Evolutionary conservation across 176 grass and related monocot genomes (phyloP).

Genomic region (Rhipidocladum racemiflorum): DNA sequence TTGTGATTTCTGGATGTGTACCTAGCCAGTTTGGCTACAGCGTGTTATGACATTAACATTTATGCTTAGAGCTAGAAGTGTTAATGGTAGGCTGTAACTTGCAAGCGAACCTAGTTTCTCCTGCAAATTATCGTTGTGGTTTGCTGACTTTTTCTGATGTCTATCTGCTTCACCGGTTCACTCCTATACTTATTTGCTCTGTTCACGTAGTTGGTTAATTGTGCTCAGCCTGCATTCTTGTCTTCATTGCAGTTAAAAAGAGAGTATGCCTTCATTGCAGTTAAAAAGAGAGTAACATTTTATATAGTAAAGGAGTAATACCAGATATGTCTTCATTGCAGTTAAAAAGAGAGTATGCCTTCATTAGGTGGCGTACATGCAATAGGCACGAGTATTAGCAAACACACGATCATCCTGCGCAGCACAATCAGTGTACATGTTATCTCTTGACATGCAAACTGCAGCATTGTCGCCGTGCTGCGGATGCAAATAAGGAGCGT

Average conservation of each 20-base stretch:
- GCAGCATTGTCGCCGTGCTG: background rate
- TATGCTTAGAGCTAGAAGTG: background rate
- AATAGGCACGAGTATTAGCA: background rate
- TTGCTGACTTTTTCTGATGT: background rate
- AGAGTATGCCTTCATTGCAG: too few species aligned
- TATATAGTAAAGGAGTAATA: background rate
- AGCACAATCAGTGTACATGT: background rate
- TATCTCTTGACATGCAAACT: background rate
- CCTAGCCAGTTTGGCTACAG: constrained; percentile 27
- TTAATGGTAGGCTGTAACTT: constrained; percentile 9
- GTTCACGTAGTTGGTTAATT: background rate
- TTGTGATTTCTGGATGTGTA: constrained; percentile 28
- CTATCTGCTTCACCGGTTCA: background rate
- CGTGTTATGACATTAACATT: constrained; percentile 34
- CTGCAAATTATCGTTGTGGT: background rate
- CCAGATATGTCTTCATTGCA: background rate
- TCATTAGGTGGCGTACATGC: background rate
- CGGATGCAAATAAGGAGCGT: background rate
- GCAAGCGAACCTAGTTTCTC: background rate
- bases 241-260: too few species aligned
- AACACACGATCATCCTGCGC: background rate
- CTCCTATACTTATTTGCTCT: background rate
- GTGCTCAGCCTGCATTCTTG: background rate
- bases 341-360: background rate
- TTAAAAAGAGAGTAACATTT: too few species aligned